Evolutionary conservation across 345 rosid genomes (phyloP).

Genomic region (Melastoma malabathricum): DNA sequence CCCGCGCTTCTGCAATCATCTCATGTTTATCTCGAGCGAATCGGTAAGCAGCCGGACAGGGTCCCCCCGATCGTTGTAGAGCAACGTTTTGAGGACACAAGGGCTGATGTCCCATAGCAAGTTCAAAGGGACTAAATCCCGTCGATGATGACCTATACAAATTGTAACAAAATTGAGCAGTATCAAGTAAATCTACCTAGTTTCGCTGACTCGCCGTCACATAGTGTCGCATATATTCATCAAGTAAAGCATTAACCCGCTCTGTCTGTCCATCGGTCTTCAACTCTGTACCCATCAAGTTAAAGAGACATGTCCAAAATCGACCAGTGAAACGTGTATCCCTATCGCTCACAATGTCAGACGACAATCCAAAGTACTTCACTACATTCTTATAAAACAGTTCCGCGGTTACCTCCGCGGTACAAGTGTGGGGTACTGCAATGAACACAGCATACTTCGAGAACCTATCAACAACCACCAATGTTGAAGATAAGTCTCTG

Average conservation of each 20-base stretch:
- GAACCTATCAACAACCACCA: background rate
- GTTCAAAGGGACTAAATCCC: too few species aligned
- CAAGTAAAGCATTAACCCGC: slow-evolving; percentile 1
- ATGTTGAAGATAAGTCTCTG: background rate
- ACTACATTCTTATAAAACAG: background rate
- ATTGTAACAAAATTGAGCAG: slow-evolving; percentile 2
- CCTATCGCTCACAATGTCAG: background rate
- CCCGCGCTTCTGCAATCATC: too few species aligned
- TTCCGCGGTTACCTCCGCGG: background rate
- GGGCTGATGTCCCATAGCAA: too few species aligned
- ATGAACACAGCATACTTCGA: background rate
- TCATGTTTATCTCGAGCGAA: too few species aligned
- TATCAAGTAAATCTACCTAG: background rate
- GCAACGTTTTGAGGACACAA: too few species aligned
- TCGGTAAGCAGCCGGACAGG: too few species aligned
- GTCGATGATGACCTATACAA: background rate
- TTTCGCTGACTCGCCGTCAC: background rate
- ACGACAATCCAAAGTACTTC: background rate
- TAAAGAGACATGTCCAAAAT: slow-evolving; percentile 2
- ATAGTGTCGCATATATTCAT: background rate
- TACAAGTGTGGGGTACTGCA: background rate
- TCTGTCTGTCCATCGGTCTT: slow-evolving; percentile 3
- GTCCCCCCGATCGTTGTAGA: too few species aligned
- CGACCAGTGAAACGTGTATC: background rate
- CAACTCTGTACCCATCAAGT: background rate